phyloP scores from a whole-genome alignment of 1,284 basidiomycete genomes.

The Malassezia obtusa region DNA sequence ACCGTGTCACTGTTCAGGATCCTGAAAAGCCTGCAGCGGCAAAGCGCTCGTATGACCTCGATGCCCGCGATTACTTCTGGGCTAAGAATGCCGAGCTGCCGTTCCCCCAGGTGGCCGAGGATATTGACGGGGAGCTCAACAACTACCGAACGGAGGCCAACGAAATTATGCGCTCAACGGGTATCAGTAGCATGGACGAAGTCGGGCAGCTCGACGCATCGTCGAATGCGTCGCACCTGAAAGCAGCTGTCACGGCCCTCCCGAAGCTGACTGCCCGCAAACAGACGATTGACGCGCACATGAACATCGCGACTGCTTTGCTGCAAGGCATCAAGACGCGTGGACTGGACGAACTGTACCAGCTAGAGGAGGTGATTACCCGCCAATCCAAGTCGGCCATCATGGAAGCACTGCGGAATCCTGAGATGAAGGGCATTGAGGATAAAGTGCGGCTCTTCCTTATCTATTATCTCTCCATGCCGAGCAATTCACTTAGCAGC shows the following conservation, averaged over 20 bases:
- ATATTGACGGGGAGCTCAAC: slow-evolving; percentile 85
- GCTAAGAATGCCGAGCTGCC: slow-evolving; percentile 88
- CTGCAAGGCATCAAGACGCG: slow-evolving; percentile 92
- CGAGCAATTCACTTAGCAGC: slow-evolving; percentile 67
- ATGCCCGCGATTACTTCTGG: slow-evolving; percentile 99
- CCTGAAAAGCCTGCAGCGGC: slow-evolving; percentile 18
- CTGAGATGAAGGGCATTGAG: slow-evolving; percentile 22
- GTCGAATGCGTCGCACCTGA: slow-evolving; percentile 85
- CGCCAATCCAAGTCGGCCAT: slow-evolving; percentile 58
- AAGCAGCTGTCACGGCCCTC: slow-evolving; percentile 95
- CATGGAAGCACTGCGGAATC: slow-evolving; percentile 62
- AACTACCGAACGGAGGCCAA: slow-evolving; percentile 91
- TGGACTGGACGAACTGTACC: slow-evolving; percentile 90
- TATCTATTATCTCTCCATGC: slow-evolving; percentile 80
- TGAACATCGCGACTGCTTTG: slow-evolving; percentile 96
- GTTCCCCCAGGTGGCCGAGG: slow-evolving; percentile 96
- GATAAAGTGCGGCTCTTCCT: slow-evolving; percentile 91
- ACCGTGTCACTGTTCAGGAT: slow-evolving; percentile 69
- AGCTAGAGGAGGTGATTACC: slow-evolving; percentile 76
- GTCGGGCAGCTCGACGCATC: slow-evolving; percentile 63
- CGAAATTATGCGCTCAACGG: slow-evolving; percentile 90
- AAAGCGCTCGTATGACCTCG: slow-evolving; percentile 66
- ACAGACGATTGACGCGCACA: slow-evolving; percentile 90
- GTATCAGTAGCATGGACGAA: slow-evolving; percentile 89
- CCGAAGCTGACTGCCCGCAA: slow-evolving; percentile 95